Base-by-base conservation (phyloP, 164 flowering plant genomes). In the Vitis labrusca region DNA sequence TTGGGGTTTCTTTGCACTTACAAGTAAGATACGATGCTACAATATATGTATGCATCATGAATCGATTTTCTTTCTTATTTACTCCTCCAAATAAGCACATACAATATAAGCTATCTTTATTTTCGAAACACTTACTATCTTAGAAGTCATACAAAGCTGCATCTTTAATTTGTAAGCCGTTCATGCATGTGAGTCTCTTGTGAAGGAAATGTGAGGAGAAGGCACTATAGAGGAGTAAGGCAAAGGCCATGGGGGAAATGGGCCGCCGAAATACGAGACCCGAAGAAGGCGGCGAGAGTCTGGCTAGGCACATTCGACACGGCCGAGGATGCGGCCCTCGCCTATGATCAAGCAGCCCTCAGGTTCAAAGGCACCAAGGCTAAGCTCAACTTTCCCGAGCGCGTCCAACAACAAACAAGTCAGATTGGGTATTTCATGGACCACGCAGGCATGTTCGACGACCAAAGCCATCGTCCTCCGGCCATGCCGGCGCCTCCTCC, bases 241-340 rank as follows among this genome's bases (percentile, higher is more conserved):
- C 92, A 88, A 74, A 82, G 92, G 61, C 92, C 92, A 3, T 88
- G 91, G 92, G 92, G 92, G 6, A 88, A 88, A 77, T 88, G 89
- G 89, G 92, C 92, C 62, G 92, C 92, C 0, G 92, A 88, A 66
- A 88, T 88, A 9, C 83, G 92, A 13, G 92, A 88, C 61, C 92
- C 92, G 1, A 84, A 82, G 70, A 88, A 88, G 67, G 90, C 86
- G 48, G 90, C 90, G 0, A 71, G 92, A 61, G 92, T 88, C 1
- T 88, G 92, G 92, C 85, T 88, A 0, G 92, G 92, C 17, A 88
- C 92, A 1, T 88, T 88, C 66, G 92, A 86, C 58, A 86, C 92
- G 1, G 92, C 90, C 1, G 92, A 86, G 74, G 86, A 76, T 49
- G 92, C 92, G 5, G 92, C 92, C 71, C 14, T 80, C 17, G 92